A percentile compares a stretch with the other conserved stretches of the same genome.
These are phyloP conservation scores for Neurospora tetraspora DNA, from an alignment of 495 filamentous ascomycete species.

Conservation along the genomic window DNA sequence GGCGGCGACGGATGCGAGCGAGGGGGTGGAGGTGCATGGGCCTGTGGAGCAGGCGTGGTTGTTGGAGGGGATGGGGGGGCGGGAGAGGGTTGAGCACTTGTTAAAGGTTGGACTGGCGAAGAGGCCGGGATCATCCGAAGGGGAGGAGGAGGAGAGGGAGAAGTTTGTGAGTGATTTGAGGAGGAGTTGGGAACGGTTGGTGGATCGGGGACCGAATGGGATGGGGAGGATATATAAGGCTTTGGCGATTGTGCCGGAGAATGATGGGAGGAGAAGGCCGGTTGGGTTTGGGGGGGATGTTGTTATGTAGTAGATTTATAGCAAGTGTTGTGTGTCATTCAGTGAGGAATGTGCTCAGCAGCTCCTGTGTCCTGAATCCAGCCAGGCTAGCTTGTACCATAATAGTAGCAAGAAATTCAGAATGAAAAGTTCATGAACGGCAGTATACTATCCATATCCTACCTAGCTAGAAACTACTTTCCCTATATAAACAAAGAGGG, in stretches of 20 bases:
- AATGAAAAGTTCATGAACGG: not conserved
- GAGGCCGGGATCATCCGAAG: no score
- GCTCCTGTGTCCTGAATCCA: not conserved
- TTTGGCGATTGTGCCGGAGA: conserved; percentile 80
- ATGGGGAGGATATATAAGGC: conserved; percentile 96
- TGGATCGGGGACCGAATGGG: conserved; percentile 64
- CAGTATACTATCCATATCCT: not conserved
- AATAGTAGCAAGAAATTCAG: not conserved
- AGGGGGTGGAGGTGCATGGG: conserved; percentile 82
- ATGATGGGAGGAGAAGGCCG: conserved; percentile 58
- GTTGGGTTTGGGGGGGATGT: conserved; percentile 88
- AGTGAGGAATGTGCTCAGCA: not conserved
- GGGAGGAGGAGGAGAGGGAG: conserved; percentile 45
- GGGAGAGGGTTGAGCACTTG: conserved; percentile 63
- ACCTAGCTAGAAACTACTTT: not conserved
- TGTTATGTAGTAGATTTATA: not conserved
- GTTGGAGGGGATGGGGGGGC: conserved; percentile 68
- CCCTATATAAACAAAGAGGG: not conserved
- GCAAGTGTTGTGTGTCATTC: not conserved
- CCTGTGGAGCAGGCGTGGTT: conserved; percentile 82
- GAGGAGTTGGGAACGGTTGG: conserved; percentile 63
- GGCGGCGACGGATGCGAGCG: conserved; percentile 59
- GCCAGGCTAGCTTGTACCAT: not conserved
- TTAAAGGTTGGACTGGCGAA: conserved; percentile 17
- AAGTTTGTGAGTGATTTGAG: conserved; percentile 58